These are phyloP conservation scores for Papilionanthe hybrid DNA, from an alignment of 116 monocot species.

Conservation along the genomic window DNA sequence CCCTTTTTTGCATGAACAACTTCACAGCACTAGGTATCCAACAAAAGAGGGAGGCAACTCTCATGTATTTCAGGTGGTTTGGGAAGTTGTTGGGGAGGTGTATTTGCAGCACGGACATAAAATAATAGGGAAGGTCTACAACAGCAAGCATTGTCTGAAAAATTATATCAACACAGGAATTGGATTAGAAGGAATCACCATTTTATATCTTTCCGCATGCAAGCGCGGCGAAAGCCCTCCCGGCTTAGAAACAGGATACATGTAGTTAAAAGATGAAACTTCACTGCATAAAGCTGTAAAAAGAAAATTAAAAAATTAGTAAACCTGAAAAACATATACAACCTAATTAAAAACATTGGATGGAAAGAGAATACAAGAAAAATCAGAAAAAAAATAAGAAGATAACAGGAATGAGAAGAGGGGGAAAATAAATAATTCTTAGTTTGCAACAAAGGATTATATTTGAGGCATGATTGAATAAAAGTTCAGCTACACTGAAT, in stretches of 20 bases:
- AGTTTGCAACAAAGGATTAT: background rate
- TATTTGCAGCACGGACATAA: background rate
- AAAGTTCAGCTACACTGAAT: background rate
- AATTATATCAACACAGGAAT: background rate
- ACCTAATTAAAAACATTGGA: background rate
- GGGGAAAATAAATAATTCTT: background rate
- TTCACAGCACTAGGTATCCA: too few relatives aligned
- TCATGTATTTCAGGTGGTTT: too few relatives aligned
- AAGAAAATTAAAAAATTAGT: slow-evolving; percentile 3
- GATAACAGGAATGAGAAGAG: background rate
- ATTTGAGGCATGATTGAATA: background rate
- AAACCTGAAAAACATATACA: slow-evolving; percentile 8
- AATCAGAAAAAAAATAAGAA: background rate
- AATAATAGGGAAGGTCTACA: background rate
- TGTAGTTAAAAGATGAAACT: slow-evolving; percentile 61
- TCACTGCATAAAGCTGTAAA: slow-evolving; percentile 55
- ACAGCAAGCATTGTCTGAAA: background rate
- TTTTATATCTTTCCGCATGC: slow-evolving; percentile 52
- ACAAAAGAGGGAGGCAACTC: too few relatives aligned
- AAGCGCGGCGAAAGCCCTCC: slow-evolving; percentile 69
- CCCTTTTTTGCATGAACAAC: too few relatives aligned
- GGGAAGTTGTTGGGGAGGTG: too few relatives aligned
- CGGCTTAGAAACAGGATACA: slow-evolving; percentile 66
- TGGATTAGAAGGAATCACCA: slow-evolving; percentile 25
- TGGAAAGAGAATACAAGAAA: background rate